Evolutionary conservation across 2,329 filamentous ascomycete genomes (phyloP).

Genomic region (Fusarium sp.): DNA sequence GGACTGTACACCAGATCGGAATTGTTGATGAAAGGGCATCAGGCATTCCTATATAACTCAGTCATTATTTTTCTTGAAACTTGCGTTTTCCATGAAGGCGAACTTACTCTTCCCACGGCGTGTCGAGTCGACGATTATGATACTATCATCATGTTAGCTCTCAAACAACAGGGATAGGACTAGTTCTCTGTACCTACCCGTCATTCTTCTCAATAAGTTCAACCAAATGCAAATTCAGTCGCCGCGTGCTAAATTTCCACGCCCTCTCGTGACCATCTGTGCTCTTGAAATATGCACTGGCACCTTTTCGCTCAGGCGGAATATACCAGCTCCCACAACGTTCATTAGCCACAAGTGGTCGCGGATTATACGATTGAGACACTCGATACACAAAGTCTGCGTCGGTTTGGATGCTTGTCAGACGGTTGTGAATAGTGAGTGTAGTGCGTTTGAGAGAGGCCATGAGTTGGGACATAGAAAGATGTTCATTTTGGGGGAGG

Average conservation of each 20-base stretch:
- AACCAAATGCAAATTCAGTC: conserved; percentile 87
- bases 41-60: conserved; percentile 75
- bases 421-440: conserved; percentile 83
- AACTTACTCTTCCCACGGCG: conserved; percentile 83
- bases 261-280: conserved; percentile 93
- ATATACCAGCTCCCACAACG: conserved; percentile 98
- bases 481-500: conserved; percentile 68
- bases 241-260: conserved; percentile 88
- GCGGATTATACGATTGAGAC: conserved; percentile 59
- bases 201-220: conserved; percentile 73
- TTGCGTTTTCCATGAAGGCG: not conserved
- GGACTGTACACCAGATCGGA: conserved; percentile 90
- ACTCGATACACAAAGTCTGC: conserved; percentile 78
- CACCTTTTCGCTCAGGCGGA: conserved; percentile 70
- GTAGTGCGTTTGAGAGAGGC: conserved; percentile 80
- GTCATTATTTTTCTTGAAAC: not conserved
- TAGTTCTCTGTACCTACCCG: conserved; percentile 64
- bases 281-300: conserved; percentile 95
- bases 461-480: conserved; percentile 79
- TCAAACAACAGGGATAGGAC: not conserved
- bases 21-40: conserved; percentile 95
- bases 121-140: conserved; percentile 93
- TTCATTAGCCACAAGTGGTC: conserved; percentile 91
- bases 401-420: conserved; percentile 82
- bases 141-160: conserved; percentile 56